phyloP scores from a whole-genome alignment of 108 stramenopile species.

The Nitzschia inconspicua region DNA sequence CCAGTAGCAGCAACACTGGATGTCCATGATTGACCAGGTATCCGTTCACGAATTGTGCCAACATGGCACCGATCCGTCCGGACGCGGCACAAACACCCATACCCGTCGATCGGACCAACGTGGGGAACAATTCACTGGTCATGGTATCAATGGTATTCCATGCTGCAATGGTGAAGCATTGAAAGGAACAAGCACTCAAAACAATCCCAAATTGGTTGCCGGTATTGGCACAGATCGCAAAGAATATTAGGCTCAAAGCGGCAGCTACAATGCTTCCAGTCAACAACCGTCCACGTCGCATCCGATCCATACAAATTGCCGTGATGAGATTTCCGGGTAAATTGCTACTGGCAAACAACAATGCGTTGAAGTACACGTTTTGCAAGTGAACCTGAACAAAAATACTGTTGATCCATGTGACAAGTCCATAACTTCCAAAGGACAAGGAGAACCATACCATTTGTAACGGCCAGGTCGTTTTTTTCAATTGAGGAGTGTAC shows the following conservation, averaged over 20 bases:
- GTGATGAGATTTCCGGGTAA: slow-evolving; percentile 71
- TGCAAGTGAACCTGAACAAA: slow-evolving; percentile 70
- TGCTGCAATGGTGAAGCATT: slow-evolving; percentile 60
- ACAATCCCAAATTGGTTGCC: slow-evolving; percentile 39
- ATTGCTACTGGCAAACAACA: slow-evolving; percentile 69
- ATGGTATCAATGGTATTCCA: slow-evolving; percentile 80
- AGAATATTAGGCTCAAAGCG: slow-evolving; percentile 43
- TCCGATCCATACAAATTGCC: slow-evolving; percentile 47
- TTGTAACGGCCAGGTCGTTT: slow-evolving; percentile 64
- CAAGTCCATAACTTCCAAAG: slow-evolving; percentile 71
- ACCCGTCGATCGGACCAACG: slow-evolving; percentile 62
- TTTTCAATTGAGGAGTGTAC: slow-evolving; percentile 42
- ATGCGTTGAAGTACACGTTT: slow-evolving; percentile 71
- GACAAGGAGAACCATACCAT: slow-evolving; percentile 71
- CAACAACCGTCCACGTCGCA: slow-evolving; percentile 51
- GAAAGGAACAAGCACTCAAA: slow-evolving; percentile 62
- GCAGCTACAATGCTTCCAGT: slow-evolving; percentile 41
- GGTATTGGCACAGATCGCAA: slow-evolving; percentile 39
- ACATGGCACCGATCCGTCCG: slow-evolving; percentile 69
- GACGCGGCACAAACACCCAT: slow-evolving; percentile 77
- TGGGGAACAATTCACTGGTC: slow-evolving; percentile 74
- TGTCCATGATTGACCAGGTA: slow-evolving; percentile 31
- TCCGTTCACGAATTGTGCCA: slow-evolving; percentile 74
- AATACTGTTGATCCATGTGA: slow-evolving; percentile 81
- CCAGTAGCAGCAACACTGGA: slow-evolving; percentile 39